These are phyloP conservation scores for Lagenidium sp. DNA, from an alignment of 352 stramenopile species.

Conservation along the genomic window DNA sequence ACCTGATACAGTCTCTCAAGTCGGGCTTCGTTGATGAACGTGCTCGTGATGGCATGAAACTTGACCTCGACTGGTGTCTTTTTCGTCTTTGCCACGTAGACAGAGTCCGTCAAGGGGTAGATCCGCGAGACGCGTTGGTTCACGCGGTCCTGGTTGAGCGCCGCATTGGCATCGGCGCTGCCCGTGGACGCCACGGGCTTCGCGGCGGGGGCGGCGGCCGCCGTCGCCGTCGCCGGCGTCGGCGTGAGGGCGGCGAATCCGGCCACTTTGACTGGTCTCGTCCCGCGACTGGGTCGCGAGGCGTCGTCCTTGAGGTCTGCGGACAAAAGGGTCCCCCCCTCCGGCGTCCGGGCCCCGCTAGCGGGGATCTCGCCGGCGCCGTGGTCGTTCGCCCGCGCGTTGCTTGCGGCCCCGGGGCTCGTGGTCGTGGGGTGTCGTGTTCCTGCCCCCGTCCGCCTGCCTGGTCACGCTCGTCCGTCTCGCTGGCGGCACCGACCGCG, in stretches of 20 bases:
- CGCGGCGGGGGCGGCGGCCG: not conserved
- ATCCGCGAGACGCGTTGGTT: constrained; percentile 68
- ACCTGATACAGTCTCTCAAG: constrained; percentile 77
- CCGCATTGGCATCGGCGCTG: constrained; percentile 11
- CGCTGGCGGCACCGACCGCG: too few species aligned
- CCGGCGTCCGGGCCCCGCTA: too few species aligned
- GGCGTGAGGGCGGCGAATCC: not conserved
- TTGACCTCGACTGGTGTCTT: constrained; percentile 73
- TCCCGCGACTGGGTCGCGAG: too few species aligned
- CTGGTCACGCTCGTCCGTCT: too few species aligned
- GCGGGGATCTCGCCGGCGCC: too few species aligned
- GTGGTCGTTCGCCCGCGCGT: too few species aligned
- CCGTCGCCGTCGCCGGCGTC: not conserved
- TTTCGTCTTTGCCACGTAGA: constrained; percentile 57
- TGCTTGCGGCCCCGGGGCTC: too few species aligned
- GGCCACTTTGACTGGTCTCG: not conserved
- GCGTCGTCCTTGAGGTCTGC: too few species aligned
- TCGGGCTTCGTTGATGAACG: constrained; percentile 59
- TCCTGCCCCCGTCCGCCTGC: too few species aligned
- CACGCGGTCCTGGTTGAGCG: constrained; percentile 45
- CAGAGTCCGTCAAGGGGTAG: constrained; percentile 63
- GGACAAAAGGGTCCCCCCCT: too few species aligned
- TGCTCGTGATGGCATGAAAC: constrained; percentile 64
- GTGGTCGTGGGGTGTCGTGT: too few species aligned
- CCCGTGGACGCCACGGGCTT: constrained; percentile 5